Evolutionary conservation across 148 eudicot genomes (phyloP).

Genomic region (Simmondsia chinensis): DNA sequence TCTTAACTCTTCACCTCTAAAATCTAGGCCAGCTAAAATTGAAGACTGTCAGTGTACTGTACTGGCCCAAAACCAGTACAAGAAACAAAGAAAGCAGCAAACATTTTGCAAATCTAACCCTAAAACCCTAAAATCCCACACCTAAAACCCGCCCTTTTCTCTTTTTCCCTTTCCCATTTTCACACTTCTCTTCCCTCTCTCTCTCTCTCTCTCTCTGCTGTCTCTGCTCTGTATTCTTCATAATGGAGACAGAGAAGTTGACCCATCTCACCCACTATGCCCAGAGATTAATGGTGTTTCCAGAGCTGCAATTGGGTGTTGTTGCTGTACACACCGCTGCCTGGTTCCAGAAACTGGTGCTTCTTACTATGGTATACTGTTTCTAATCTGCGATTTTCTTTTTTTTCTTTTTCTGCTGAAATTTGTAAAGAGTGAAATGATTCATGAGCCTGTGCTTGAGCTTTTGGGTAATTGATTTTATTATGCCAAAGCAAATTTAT

Average conservation of each 20-base stretch:
- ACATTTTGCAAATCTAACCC: no score
- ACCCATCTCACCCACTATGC: neutral
- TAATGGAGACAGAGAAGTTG: slow-evolving; percentile 6
- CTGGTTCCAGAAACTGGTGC: slow-evolving; percentile 6
- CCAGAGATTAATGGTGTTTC: neutral
- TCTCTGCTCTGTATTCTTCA: neutral
- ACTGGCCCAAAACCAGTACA: no score
- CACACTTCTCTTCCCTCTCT: neutral
- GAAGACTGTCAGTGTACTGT: no score
- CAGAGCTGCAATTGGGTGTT: slow-evolving; percentile 1
- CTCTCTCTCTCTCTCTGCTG: neutral
- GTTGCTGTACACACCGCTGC: slow-evolving; percentile 5
- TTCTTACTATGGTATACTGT: slow-evolving; percentile 10
- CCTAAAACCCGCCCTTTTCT: neutral
- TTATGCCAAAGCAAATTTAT: no score
- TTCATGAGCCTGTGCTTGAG: no score
- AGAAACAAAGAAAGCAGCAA: no score
- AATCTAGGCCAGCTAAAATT: no score
- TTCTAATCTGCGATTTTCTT: neutral
- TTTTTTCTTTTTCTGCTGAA: neutral
- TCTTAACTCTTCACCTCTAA: no score
- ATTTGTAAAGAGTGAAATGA: no score
- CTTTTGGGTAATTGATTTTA: no score
- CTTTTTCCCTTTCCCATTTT: neutral
- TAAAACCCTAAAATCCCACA: slow-evolving; percentile 17